Evolutionary conservation across 345 rosid species (phyloP), one percentile per base, ranked within the genome.

Genomic region (Crucihimalaya himalaica): DNA sequence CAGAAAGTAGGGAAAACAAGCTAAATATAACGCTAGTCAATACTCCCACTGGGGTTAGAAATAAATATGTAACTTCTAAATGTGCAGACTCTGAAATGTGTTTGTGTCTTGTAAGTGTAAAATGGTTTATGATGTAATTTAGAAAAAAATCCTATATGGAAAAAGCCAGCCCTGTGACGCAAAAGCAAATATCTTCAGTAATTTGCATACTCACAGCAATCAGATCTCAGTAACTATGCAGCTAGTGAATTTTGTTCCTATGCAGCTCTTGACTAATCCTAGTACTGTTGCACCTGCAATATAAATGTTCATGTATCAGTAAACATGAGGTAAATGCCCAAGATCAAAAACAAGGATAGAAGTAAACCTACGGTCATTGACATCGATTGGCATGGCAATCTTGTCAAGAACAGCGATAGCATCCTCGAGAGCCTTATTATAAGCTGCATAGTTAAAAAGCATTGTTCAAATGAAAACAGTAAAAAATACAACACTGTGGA

Each of bases 211-310:
- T 88, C 74, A 92, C 99, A 73, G 99, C 99, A 79, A 94, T 87
- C 6, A 92, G 81, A 79, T 94, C 91, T 12, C 97, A n/a, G n/a
- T n/a, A n/a, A n/a, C n/a, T n/a, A n/a, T n/a, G n/a, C n/a, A n/a
- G 80, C 99, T 82, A 6, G 97, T 94, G 81, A 94, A 92, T 84
- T 94, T 94, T 61, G 99, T 94, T 9, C 97, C 97, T 61, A 91
- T 89, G 76, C 96, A 87, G 80, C 97, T 94, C 85, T 94, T 89
- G 43, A 94, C 93, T 35, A 94, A 73, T 51, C 92, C 87, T 79
- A 94, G 77, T 85, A 89, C 80, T 59, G 79, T 74, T 62, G 81
- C 82, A 68, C 75, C 80, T 78, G 78, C 66, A 53, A 52, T 10
- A 32, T 27, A 23, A 55, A 65, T 46, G 37, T 7, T 57, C 7